Evolutionary conservation across 441 rosid species (phyloP), one percentile per base, ranked within the genome.

Genomic region (Aleurites moluccanus): DNA sequence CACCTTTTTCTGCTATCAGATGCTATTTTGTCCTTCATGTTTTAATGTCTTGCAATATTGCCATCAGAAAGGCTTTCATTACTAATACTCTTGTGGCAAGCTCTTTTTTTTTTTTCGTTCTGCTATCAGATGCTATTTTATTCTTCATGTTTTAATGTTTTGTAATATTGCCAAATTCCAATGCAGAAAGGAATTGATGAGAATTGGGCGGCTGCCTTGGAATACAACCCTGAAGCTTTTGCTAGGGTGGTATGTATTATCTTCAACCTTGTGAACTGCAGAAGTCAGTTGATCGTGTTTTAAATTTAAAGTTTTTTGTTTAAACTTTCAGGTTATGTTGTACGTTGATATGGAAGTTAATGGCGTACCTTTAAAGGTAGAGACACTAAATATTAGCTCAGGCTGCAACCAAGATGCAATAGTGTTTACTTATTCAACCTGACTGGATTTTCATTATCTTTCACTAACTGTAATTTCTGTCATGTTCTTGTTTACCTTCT

Each of bases 321-420:
- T 14, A 70, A 77, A 44, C 76, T 70, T 78, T 73, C 86, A 95
- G 98, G 86, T 93, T 77, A 93, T 93, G 99, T 83, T 95, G 81
- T 95, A 91, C 21, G 99, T 95, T 62, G 98, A 96, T 82, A 96
- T 96, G 99, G 99, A 96, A 86, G 99, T 96, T 74, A 96, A 96
- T 71, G 93, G 99, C 27, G 83, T 90, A 52, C 95, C 99, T 70
- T 80, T 95, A 72, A 90, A 95, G 99, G 99, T 95, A 91, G 56
- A 27, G 72, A 57, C 61, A 27, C 67, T 50, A 55, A 50, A 72
- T 70, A 61, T 64, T 75, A 27, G 27, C 62, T 70, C 66, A 74
- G 62, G 15, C 20, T n/a, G n/a, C 74, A 44, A 63, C 38, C 21
- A 42, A 56, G 67, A 42, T 40, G 57, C 30, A 47, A 64, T 61